Base-by-base conservation (phyloP, 495 filamentous ascomycete species). In the Articulospora tetracladia region DNA sequence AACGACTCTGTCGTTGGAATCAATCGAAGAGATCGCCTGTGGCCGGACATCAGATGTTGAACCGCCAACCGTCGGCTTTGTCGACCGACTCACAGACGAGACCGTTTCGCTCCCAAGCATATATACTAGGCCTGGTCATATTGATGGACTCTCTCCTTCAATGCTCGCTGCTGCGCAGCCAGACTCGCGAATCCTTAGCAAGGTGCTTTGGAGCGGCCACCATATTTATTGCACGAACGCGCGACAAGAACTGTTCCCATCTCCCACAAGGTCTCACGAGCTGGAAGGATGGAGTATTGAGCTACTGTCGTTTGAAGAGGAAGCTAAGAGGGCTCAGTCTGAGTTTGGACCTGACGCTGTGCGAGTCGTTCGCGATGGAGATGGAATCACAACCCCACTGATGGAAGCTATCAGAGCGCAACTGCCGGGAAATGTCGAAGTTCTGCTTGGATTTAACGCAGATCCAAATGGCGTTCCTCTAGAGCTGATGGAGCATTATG, bases 301-400 rank as follows among this genome's bases (percentile, higher is more conserved):
- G 8, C 7, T 23, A 8, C 7, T 19, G 19, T 8, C 7, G 8
- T 48, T 48, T 8, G 17, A 48, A 48, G 30, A 15, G 15, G 39
- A 12, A 7, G 30, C 22, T 15, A 19, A 26, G 48, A 59, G 19
- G 30, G 41, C 3, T 28, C 22, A 34, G 10, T 34, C n/a, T 23
- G 52, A 61, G 28, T 61, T 61, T 52, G 53, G 59, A 10, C 27
- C 44, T 39, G 26, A 52, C 25, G 27, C 20, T 34, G 3, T 57
- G 13, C 36, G 59, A 26, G 24, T 48, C 13, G 1, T 27, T 15
- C 19, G 46, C 41, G 22, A 52, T 34, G 30, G 36, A 17, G 34
- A 52, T 30, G 60, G 55, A 2, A 63, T 63, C 32, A 58, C 55
- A 17, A 63, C 55, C 15, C 60, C 60, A 11, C 32, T 63, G 25